Base-by-base conservation (phyloP, 129 eudicot species). In the Ambrosia artemisiifolia region DNA sequence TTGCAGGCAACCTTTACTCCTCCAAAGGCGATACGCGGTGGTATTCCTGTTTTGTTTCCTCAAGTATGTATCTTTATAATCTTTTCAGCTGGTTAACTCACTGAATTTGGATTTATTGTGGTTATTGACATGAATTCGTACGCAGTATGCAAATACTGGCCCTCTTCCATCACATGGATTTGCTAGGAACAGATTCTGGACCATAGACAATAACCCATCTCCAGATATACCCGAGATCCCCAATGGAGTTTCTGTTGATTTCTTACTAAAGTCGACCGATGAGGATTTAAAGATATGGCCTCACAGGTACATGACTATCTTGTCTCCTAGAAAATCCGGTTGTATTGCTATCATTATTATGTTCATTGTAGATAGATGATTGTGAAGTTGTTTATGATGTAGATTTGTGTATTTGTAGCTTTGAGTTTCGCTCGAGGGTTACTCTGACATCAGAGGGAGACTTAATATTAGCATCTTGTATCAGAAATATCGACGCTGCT, bases 21-120 rank as follows among this genome's bases (percentile, higher is more conserved):
- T 71, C 96, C 90, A 49, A 92, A 85, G 78, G 78, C 95, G 48
- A 92, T 92, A 76, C 95, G 96, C 67, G 98, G 98, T 62, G 98
- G 98, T 30, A 92, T 92, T 84, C 98, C 98, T 49, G 72, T 89
- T 74, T 79, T 88, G 83, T 92, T 92, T 79, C 98, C 98, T 47
- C 98, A 92, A 76, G 98, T 92, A 81, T 68, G 87, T 75, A 54
- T 49, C 67, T 40, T 30, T 12, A 62, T 71, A 12, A 62, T 67
- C 59, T 12, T 47, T 36, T 75, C 43, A 35, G 46, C 57, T 40
- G 35, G 19, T 65, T 47, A 33, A 19, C 65, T 62, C 75, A 12
- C 18, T 62, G 19, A 50, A 67, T 16, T 78, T 42, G 46, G 4
- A 64, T 47, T 63, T n/a, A 36, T 44, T 35, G 57, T 65, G 59